These are phyloP conservation scores for Yarrowia osloensis DNA, from an alignment of 805 yeast species.

Conservation along the genomic window DNA sequence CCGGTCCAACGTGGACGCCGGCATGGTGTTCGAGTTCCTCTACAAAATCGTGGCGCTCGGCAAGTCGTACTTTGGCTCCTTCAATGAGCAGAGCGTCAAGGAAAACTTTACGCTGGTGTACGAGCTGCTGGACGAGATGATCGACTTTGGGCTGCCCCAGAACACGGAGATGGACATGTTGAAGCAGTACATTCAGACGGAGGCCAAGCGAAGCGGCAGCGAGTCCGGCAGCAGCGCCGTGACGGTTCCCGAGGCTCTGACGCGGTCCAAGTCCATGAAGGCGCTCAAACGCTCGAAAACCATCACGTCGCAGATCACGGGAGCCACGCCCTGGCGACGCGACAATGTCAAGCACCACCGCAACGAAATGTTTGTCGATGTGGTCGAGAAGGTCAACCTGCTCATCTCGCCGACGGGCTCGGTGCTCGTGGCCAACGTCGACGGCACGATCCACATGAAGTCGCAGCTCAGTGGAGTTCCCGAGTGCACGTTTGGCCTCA, in stretches of 20 bases:
- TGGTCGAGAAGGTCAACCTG: constrained; percentile 72
- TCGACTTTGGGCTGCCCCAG: constrained; percentile 79
- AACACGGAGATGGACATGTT: constrained; percentile 55
- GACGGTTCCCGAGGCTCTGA: not conserved
- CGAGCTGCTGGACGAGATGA: constrained; percentile 73
- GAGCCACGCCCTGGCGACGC: constrained; percentile 67
- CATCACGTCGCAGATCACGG: constrained; percentile 44
- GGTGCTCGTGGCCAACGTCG: constrained; percentile 67
- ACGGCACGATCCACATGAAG: constrained; percentile 71
- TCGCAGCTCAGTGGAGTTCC: constrained; percentile 82
- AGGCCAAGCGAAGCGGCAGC: constrained; percentile 34
- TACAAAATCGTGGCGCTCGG: constrained; percentile 61
- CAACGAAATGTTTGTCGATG: constrained; percentile 76
- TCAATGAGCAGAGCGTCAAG: constrained; percentile 55
- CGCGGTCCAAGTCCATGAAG: constrained; percentile 5
- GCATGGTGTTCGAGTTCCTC: constrained; percentile 75
- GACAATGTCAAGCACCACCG: constrained; percentile 72
- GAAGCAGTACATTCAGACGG: constrained; percentile 45
- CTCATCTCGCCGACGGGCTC: constrained; percentile 62
- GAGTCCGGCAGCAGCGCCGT: not conserved
- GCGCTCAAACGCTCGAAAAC: constrained; percentile 31
- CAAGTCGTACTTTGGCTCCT: constrained; percentile 44
- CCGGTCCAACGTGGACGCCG: constrained; percentile 83
- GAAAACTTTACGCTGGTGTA: constrained; percentile 69
- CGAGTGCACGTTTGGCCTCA: constrained; percentile 74